Evolutionary conservation across 345 rosid species (phyloP).

Genomic region (Laguncularia racemosa): DNA sequence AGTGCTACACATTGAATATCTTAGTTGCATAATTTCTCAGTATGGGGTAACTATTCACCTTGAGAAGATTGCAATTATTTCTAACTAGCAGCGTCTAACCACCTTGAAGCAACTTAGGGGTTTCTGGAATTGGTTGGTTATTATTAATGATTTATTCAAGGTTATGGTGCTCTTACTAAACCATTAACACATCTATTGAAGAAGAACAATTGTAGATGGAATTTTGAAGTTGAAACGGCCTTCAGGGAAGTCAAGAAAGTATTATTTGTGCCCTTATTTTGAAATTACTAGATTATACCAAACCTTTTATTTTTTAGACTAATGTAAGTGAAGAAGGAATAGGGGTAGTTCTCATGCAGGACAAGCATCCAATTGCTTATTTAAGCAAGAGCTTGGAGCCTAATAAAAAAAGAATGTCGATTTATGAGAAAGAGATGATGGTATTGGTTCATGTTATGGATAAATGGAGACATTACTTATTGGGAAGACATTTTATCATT

Average conservation of each 20-base stretch:
- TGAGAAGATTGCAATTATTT: background rate
- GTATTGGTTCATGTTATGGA: background rate
- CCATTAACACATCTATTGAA: background rate
- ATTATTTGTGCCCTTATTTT: too few relatives aligned
- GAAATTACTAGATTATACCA: too few relatives aligned
- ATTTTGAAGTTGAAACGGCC: background rate
- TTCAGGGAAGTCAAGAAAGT: too few relatives aligned
- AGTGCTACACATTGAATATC: too few relatives aligned
- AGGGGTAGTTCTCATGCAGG: background rate
- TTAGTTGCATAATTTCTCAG: too few relatives aligned
- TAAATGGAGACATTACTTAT: background rate
- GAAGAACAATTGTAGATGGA: background rate
- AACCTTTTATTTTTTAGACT: background rate
- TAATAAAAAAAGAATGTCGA: background rate
- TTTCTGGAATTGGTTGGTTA: background rate
- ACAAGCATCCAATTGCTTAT: background rate
- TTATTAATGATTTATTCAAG: background rate
- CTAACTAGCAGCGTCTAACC: background rate
- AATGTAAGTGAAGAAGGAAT: background rate
- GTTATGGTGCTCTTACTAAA: background rate
- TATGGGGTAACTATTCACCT: background rate
- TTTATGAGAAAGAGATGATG: slow-evolving; percentile 1
- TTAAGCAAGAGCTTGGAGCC: background rate
- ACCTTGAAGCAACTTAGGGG: background rate
- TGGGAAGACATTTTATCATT: background rate